Percentiles rank a stretch among this genome's conserved stretches.
Evolutionary conservation across 225 moss, liverwort and hornwort genomes (phyloP).

Genomic region (Marchantia paleacea): DNA sequence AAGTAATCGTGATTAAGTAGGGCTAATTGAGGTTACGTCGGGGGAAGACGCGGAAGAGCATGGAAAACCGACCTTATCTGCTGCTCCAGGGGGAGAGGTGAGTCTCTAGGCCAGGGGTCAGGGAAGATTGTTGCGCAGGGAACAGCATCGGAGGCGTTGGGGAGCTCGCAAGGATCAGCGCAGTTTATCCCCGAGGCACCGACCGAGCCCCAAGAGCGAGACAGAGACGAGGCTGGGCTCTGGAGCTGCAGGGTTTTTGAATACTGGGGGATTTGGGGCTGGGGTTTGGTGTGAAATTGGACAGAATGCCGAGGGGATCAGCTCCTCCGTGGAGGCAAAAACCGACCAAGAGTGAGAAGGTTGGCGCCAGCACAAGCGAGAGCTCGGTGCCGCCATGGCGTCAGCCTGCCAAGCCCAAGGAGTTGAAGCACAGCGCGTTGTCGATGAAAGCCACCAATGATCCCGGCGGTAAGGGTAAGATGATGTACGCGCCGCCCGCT

Average conservation of each 20-base stretch:
- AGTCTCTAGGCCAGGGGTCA: background rate
- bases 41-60: background rate
- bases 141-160: background rate
- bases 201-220: background rate
- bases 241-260: background rate
- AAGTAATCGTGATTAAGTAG: too few relatives aligned
- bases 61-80: background rate
- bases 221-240: too few relatives aligned
- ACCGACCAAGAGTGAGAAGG: conserved; percentile 34
- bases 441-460: conserved; percentile 79
- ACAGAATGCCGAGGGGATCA: conserved; percentile 34
- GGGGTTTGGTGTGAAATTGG: background rate
- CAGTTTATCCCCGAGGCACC: background rate
- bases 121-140: background rate
- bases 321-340: conserved; percentile 38
- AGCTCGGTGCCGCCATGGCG: conserved; percentile 81
- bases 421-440: conserved; percentile 64
- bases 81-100: background rate
- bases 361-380: conserved; percentile 40
- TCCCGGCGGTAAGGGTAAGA: conserved; percentile 73
- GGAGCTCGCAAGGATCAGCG: background rate
- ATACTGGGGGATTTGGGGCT: background rate
- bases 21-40: too few relatives aligned
- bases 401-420: conserved; percentile 69
- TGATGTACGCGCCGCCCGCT: conserved; percentile 69